A percentile compares a stretch with the other conserved stretches of the same genome.
These are phyloP conservation scores for Pistacia vera DNA, from an alignment of 345 rosid genomes.

Conservation along the genomic window DNA sequence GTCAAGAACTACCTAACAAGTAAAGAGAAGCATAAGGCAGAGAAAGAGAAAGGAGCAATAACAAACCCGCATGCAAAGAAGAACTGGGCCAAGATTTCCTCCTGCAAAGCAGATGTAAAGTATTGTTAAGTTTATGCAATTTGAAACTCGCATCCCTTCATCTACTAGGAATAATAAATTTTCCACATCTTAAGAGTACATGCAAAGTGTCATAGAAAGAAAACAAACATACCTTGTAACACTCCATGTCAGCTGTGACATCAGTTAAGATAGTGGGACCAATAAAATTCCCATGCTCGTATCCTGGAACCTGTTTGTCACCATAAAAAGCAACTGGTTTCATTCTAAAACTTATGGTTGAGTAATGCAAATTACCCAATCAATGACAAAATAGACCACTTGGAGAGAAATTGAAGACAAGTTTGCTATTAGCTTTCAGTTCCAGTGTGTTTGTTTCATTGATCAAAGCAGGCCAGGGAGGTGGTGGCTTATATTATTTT, in stretches of 20 bases:
- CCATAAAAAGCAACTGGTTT: slow-evolving; percentile 9
- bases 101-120: slow-evolving; percentile 48
- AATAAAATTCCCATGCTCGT: slow-evolving; percentile 86
- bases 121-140: slow-evolving; percentile 9
- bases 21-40: slow-evolving; percentile 1
- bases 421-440: neutral
- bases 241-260: slow-evolving; percentile 90
- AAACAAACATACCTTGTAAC: slow-evolving; percentile 74
- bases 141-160: neutral
- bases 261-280: slow-evolving; percentile 92
- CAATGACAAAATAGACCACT: neutral
- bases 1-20: slow-evolving; percentile 10
- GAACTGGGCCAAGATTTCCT: slow-evolving; percentile 99
- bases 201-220: neutral
- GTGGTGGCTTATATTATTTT: neutral
- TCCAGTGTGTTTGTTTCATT: neutral
- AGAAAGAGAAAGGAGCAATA: slow-evolving; percentile 21
- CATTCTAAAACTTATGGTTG: neutral
- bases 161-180: slow-evolving; percentile 8
- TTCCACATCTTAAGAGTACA: neutral
- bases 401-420: neutral
- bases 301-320: slow-evolving; percentile 81
- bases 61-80: slow-evolving; percentile 85
- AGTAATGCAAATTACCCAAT: neutral
- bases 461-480: neutral